phyloP scores from a whole-genome alignment of 495 filamentous ascomycete species.

The Aspergillus ellipticus region DNA sequence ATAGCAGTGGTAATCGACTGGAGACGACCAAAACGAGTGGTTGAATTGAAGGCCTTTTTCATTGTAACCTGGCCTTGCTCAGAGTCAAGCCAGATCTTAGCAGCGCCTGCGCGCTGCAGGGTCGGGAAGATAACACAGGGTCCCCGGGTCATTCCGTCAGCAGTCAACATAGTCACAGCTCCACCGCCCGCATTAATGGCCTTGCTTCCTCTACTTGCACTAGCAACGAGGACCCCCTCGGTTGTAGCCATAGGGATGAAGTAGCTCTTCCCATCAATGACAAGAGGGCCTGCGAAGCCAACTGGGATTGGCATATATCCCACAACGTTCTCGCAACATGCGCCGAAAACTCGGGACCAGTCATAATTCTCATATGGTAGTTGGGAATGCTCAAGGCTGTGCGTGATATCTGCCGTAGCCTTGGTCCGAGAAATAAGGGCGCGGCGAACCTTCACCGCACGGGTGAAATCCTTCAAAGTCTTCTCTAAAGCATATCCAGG shows the following conservation, averaged over 20 bases:
- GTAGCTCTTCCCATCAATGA: slow-evolving; percentile 81
- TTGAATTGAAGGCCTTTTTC: slow-evolving; percentile 85
- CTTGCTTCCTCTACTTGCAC: slow-evolving; percentile 80
- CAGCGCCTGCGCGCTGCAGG: slow-evolving; percentile 72
- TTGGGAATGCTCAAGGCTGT: slow-evolving; percentile 67
- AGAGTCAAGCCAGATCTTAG: slow-evolving; percentile 87
- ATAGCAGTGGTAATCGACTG: slow-evolving; percentile 79
- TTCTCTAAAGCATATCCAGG: slow-evolving; percentile 76
- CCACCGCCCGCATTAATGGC: slow-evolving; percentile 90
- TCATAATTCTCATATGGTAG: slow-evolving; percentile 82
- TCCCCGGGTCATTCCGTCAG: slow-evolving; percentile 89
- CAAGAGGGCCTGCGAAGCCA: slow-evolving; percentile 80
- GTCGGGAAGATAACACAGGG: slow-evolving; percentile 82
- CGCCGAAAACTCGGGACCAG: slow-evolving; percentile 78
- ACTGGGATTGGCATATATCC: slow-evolving; percentile 84
- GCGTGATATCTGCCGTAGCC: slow-evolving; percentile 65
- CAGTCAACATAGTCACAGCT: slow-evolving; percentile 79
- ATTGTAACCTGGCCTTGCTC: slow-evolving; percentile 70
- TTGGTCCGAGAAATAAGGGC: slow-evolving; percentile 72
- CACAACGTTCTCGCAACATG: slow-evolving; percentile 93
- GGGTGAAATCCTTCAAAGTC: slow-evolving; percentile 47
- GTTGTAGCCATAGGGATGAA: slow-evolving; percentile 94
- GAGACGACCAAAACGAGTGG: slow-evolving; percentile 78
- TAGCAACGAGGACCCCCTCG: slow-evolving; percentile 86
- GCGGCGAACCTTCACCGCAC: slow-evolving; percentile 80